Evolutionary conservation across 208 protist species (phyloP), one percentile per base, ranked within the genome.

Genomic region (Leptomonas seymouri): DNA sequence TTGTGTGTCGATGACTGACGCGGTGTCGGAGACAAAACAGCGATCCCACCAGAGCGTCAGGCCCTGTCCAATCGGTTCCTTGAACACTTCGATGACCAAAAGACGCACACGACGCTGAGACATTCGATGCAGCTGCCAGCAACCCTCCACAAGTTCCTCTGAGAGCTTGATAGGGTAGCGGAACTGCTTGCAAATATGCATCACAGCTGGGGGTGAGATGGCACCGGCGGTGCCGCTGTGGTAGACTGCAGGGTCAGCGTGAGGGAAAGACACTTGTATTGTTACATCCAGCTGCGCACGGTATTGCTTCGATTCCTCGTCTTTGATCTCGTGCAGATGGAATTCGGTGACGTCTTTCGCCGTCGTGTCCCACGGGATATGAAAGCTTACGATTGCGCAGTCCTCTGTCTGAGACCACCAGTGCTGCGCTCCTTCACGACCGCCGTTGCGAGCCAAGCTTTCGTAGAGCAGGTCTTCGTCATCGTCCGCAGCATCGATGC

Each of bases 21-120:
- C 3, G 9, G 66, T 74, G 71, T 95, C 90, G 0, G 79, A 78
- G 15, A 72, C 55, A 56, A 93, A 90, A 54, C 85, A 90, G 45
- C 76, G 76, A 64, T 93, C 85, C 87, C 90, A 95, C 87, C 90
- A 95, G 8, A 93, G 71, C 21, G 64, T 76, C 73, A 90, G 74
- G 25, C 87, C 85, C 18, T 80, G 25, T 15, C 71, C 90, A 31
- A 95, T 44, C 2, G 83, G 44, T 42, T 85, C 81, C 61, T 95
- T 95, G 39, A 88, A 82, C 5, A 95, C 63, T 65, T 93, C 74
- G 41, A 90, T 78, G 14, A 88, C 77, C 20, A 95, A 66, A 6
- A 95, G 64, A 8, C 90, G 84, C 61, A 89, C 18, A 21, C 57
- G 60, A 4, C 70, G 76, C 0, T 41, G 72, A 0, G 76, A 76